Percentiles rank a stretch among this genome's conserved stretches.
Conservation (phyloP, 2,329 filamentous ascomycete species). For the Alternaria infectoria region DNA sequence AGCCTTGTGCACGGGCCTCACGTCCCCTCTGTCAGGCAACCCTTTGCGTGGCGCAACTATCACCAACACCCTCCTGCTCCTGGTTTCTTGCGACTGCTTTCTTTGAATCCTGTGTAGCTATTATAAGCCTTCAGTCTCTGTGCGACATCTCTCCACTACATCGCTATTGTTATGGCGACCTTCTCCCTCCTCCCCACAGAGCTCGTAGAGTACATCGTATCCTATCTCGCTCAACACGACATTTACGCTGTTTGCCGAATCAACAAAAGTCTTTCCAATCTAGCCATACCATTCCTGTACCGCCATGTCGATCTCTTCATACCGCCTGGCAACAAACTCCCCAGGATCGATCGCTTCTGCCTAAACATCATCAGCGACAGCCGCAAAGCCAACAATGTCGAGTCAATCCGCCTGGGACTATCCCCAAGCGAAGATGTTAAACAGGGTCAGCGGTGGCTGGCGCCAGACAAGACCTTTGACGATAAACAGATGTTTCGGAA, state of each 20-base stretch:
- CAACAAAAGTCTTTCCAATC: conserved; percentile 16
- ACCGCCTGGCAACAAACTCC: conserved; percentile 18
- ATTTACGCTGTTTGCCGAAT: conserved; percentile 20
- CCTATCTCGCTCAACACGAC: conserved; percentile 25
- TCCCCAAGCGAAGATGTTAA: conserved; percentile 14
- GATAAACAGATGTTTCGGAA: conserved; percentile 16
- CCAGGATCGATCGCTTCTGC: conserved; percentile 35
- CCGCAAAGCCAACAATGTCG: conserved; percentile 23
- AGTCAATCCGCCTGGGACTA: conserved; percentile 28
- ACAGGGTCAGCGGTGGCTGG: conserved; percentile 26
- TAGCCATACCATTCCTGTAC: conserved; percentile 29
- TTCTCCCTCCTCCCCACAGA: conserved; percentile 30
- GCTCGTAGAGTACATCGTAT: conserved; percentile 31
- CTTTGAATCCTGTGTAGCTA: not conserved
- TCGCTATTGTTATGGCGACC: conserved; percentile 20
- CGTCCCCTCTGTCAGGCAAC: conserved; percentile 3
- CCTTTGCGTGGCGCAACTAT: not conserved
- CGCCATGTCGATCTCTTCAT: conserved; percentile 32
- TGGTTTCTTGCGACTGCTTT: not conserved
- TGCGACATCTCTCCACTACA: rapidly evolving
- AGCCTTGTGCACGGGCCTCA: not conserved
- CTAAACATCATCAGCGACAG: conserved; percentile 25
- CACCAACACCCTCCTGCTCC: not conserved
- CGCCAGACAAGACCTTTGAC: conserved; percentile 18
- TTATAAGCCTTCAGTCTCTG: rapidly evolving